Evolutionary conservation across 768 basidiomycete genomes (phyloP).

Genomic region (Serpula lacrymans): DNA sequence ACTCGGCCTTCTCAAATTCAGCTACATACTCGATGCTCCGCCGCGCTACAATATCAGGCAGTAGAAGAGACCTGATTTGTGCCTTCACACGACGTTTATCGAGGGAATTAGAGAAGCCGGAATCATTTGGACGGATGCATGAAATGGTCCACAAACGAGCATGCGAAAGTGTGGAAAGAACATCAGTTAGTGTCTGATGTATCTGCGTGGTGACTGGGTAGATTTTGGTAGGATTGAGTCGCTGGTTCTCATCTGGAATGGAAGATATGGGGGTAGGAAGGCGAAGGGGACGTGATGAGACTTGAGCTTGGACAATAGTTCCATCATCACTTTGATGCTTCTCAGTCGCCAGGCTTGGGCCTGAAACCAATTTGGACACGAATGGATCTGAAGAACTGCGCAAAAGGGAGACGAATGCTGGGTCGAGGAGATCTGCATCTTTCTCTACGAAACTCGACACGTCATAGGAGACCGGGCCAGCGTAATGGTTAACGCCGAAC

Average conservation of each 20-base stretch:
- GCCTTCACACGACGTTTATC: constrained; percentile 60
- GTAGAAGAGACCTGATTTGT: constrained; percentile 50
- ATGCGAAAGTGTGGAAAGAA: constrained; percentile 43
- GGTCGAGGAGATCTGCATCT: constrained; percentile 51
- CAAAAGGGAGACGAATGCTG: constrained; percentile 52
- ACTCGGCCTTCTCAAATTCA: constrained; percentile 45
- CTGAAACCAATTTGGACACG: constrained; percentile 58
- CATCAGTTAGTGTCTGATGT: constrained; percentile 48
- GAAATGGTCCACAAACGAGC: constrained; percentile 51
- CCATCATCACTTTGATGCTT: constrained; percentile 52
- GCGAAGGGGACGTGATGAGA: constrained; percentile 55
- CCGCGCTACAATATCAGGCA: constrained; percentile 51
- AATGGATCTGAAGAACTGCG: constrained; percentile 50
- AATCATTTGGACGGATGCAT: constrained; percentile 66
- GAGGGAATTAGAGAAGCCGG: constrained; percentile 57
- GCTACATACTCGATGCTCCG: constrained; percentile 48
- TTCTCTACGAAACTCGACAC: constrained; percentile 45
- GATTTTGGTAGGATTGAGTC: constrained; percentile 47
- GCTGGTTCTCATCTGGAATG: constrained; percentile 32
- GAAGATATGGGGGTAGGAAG: constrained; percentile 36
- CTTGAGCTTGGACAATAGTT: constrained; percentile 63
- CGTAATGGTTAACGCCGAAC: constrained; percentile 63
- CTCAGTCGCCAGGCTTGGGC: constrained; percentile 57
- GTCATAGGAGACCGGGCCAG: constrained; percentile 54
- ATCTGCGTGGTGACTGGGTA: constrained; percentile 60